These are phyloP conservation scores for Chytriomyces hyalinus DNA, from an alignment of 192 early-diverging fungal genomes.

Conservation along the genomic window DNA sequence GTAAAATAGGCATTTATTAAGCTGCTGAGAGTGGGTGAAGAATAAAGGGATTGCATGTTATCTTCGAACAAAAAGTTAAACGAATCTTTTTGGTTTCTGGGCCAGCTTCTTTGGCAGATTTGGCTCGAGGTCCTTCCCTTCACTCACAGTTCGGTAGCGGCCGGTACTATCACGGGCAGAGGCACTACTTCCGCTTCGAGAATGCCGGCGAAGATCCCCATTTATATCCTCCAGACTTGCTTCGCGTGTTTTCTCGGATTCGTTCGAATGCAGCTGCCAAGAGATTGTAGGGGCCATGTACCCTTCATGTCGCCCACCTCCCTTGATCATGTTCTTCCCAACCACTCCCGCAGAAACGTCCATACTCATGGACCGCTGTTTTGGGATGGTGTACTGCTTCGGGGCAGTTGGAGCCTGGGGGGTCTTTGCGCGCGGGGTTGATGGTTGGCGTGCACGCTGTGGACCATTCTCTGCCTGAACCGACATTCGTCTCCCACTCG, in stretches of 20 bases:
- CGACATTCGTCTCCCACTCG: too few species aligned
- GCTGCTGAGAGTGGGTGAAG: neutral
- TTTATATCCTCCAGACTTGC: neutral
- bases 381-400: neutral
- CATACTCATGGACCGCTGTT: neutral
- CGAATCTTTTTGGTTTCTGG: neutral
- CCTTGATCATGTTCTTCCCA: neutral
- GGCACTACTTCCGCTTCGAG: neutral
- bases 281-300: neutral
- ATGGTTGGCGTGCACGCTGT: neutral
- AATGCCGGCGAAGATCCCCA: neutral
- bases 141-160: too few species aligned
- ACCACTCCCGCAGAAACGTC: neutral
- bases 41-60: neutral
- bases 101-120: too few species aligned
- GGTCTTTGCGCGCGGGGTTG: neutral
- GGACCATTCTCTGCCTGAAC: neutral
- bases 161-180: too few species aligned
- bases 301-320: neutral
- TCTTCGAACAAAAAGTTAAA: neutral
- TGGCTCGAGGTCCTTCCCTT: too few species aligned
- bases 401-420: neutral
- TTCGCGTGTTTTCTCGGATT: neutral
- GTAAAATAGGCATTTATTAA: too few species aligned
- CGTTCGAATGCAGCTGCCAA: neutral